phyloP scores from a whole-genome alignment of 139 green algal genomes.

The Chlamydomonas eustigma region DNA sequence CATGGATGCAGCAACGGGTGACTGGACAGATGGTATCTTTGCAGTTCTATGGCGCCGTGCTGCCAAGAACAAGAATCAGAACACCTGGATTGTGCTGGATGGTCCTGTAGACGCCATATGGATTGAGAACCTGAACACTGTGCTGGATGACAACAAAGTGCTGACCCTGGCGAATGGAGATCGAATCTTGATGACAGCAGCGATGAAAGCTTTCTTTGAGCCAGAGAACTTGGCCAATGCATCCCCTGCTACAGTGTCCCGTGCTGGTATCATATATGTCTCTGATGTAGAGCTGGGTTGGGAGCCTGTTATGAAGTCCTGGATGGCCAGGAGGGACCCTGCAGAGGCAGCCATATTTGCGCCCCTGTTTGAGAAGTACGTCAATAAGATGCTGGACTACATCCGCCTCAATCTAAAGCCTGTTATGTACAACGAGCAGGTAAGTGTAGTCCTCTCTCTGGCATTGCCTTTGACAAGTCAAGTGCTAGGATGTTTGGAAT shows the following conservation, averaged over 20 bases:
- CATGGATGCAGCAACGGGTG: conserved; percentile 79
- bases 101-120: conserved; percentile 95
- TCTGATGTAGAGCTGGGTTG: conserved; percentile 86
- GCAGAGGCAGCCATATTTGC: conserved; percentile 55
- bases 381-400: conserved; percentile 71
- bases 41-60: conserved; percentile 87
- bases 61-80: conserved; percentile 84
- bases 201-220: conserved; percentile 81
- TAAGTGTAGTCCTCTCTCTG: too few species aligned
- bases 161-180: conserved; percentile 96
- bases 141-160: conserved; percentile 96
- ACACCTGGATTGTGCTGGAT: conserved; percentile 96
- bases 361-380: conserved; percentile 80
- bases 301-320: conserved; percentile 77
- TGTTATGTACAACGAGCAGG: conserved; percentile 83
- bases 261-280: conserved; percentile 95
- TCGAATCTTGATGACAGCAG: conserved; percentile 86
- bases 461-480: background rate
- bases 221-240: conserved; percentile 93
- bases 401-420: conserved; percentile 65
- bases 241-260: conserved; percentile 90
- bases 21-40: conserved; percentile 97
- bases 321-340: conserved; percentile 61
- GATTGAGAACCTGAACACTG: conserved; percentile 98
- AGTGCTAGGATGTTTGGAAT: too few species aligned